phyloP scores from a whole-genome alignment of 495 filamentous ascomycete species.

The Viridothelium virens region DNA sequence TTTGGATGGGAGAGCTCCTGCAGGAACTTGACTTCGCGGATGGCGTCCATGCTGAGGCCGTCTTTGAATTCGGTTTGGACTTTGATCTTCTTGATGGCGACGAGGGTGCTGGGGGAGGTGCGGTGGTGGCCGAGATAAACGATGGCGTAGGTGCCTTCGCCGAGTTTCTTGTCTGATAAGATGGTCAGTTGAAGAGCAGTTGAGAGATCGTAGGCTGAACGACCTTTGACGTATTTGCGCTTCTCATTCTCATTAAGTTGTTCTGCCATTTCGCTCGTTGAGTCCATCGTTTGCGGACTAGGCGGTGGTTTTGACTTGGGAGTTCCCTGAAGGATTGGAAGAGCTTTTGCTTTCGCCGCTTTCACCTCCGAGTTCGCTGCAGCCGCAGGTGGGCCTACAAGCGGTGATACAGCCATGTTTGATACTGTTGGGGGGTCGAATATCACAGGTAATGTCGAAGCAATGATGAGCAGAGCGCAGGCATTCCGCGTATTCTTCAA shows the following conservation, averaged over 20 bases:
- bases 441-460: background rate
- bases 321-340: slow-evolving; percentile 32
- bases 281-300: slow-evolving; percentile 8
- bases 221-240: slow-evolving; percentile 83
- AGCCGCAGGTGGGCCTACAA: slow-evolving; percentile 33
- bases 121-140: slow-evolving; percentile 81
- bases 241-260: slow-evolving; percentile 83
- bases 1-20: slow-evolving; percentile 95
- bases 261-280: slow-evolving; percentile 60
- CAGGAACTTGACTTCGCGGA: slow-evolving; percentile 89
- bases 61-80: slow-evolving; percentile 75
- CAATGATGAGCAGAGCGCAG: background rate
- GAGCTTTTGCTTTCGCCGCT: slow-evolving; percentile 37
- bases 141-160: slow-evolving; percentile 93
- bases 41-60: slow-evolving; percentile 85
- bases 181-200: background rate
- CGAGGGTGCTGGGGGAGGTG: slow-evolving; percentile 55
- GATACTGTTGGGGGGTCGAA: background rate
- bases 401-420: slow-evolving; percentile 43
- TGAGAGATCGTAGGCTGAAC: background rate
- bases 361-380: slow-evolving; percentile 35
- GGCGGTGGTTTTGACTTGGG: slow-evolving; percentile 13
- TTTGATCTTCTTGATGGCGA: slow-evolving; percentile 99
- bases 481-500: background rate
- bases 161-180: slow-evolving; percentile 69